A percentile compares a stretch with the other conserved stretches of the same genome.
phyloP scores from a whole-genome alignment of 1,139 yeast species.

The Hyphopichia burtonii region DNA sequence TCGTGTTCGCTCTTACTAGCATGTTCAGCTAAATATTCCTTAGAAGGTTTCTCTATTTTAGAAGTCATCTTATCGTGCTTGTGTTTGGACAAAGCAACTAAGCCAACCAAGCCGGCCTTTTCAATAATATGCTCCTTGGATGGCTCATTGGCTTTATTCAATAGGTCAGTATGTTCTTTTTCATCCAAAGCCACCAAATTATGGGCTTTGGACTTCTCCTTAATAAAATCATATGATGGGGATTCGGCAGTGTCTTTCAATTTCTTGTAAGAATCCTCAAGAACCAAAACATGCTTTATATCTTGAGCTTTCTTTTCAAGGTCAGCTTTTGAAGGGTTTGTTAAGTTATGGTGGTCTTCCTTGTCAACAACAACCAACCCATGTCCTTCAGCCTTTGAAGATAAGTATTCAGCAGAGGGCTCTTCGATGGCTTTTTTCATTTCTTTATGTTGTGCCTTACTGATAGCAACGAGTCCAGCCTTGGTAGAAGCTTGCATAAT shows the following conservation, averaged over 20 bases:
- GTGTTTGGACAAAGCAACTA: slow-evolving; percentile 22
- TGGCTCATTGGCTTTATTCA: slow-evolving; percentile 26
- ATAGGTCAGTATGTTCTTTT: slow-evolving; percentile 23
- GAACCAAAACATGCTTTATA: slow-evolving; percentile 2
- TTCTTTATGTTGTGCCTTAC: slow-evolving; percentile 1
- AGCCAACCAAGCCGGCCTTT: slow-evolving; percentile 22
- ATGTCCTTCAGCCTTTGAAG: slow-evolving; percentile 16
- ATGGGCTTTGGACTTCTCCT: slow-evolving; percentile 19
- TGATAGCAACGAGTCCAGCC: slow-evolving; percentile 12
- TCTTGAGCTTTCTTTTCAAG: slow-evolving; percentile 2
- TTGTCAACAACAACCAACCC: slow-evolving; percentile 4
- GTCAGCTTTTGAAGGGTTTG: slow-evolving; percentile 6
- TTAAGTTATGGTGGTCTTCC: neutral
- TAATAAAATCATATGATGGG: slow-evolving; percentile 19
- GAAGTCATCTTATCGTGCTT: slow-evolving; percentile 19
- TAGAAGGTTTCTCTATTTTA: slow-evolving; percentile 18
- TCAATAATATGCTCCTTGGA: slow-evolving; percentile 23
- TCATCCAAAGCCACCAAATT: slow-evolving; percentile 28
- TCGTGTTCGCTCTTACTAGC: slow-evolving; percentile 8
- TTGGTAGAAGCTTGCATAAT: slow-evolving; percentile 11
- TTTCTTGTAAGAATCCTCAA: neutral
- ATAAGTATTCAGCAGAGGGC: slow-evolving; percentile 18
- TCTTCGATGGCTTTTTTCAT: slow-evolving; percentile 1
- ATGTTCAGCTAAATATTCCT: slow-evolving; percentile 12
- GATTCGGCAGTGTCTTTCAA: slow-evolving; percentile 9